These are phyloP conservation scores for Eimeria nieschulzi DNA, from an alignment of 169 alveolate genomes.

Conservation along the genomic window DNA sequence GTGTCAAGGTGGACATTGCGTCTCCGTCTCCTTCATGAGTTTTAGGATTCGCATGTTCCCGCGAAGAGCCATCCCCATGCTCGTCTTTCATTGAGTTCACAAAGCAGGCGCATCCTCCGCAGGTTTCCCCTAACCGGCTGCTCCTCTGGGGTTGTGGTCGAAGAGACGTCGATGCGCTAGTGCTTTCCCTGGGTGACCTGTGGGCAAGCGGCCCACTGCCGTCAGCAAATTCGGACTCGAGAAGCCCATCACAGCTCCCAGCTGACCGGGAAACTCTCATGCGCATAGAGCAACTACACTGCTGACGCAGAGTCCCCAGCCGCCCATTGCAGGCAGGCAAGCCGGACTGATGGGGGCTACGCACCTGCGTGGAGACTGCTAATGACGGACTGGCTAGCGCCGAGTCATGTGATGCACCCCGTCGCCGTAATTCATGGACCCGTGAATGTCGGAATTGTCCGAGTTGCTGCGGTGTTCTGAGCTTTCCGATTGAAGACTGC, in stretches of 20 bases:
- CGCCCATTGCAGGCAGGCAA: conserved; percentile 44
- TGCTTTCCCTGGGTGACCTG: background rate
- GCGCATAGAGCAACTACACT: conserved; percentile 48
- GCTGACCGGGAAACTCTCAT: conserved; percentile 8
- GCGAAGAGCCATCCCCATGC: conserved; percentile 17
- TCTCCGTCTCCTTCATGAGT: background rate
- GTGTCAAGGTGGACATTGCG: conserved; percentile 29
- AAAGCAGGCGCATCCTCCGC: no score
- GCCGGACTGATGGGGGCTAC: conserved; percentile 33
- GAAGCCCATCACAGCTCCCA: background rate
- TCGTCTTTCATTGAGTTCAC: background rate
- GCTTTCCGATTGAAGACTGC: no score
- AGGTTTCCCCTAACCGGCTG: background rate
- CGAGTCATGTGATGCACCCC: conserved; percentile 27
- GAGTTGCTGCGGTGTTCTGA: no score
- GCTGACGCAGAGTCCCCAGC: conserved; percentile 32
- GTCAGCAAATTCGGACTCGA: background rate
- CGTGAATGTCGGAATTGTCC: background rate
- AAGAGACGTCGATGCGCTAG: conserved; percentile 5
- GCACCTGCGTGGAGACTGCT: conserved; percentile 11
- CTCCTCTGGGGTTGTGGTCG: background rate
- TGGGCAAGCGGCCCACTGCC: background rate
- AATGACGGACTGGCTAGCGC: conserved; percentile 22
- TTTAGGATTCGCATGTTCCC: conserved; percentile 32
- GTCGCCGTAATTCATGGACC: conserved; percentile 36